These are phyloP conservation scores for Otatea glauca DNA, from an alignment of 176 grass and related monocot species.

Conservation along the genomic window DNA sequence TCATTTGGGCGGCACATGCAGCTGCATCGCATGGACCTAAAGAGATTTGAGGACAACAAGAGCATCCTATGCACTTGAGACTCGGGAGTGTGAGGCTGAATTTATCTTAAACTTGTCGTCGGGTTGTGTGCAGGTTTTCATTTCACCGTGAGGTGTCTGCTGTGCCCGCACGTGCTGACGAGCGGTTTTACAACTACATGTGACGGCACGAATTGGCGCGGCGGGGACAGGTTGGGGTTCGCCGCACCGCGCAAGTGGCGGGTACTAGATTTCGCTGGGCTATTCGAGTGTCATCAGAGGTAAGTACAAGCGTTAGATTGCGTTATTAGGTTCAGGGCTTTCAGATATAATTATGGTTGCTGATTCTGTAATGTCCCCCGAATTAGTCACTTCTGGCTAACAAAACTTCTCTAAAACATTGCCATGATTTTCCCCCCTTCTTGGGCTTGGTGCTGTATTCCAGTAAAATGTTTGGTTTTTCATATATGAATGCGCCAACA, in stretches of 20 bases:
- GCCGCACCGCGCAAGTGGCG: background rate
- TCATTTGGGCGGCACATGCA: conserved; percentile 26
- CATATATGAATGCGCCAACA: background rate
- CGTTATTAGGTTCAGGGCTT: background rate
- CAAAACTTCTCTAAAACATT: background rate
- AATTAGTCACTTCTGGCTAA: background rate
- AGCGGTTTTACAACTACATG: background rate
- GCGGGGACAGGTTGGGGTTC: background rate
- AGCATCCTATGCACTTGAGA: conserved; percentile 19
- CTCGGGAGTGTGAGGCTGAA: background rate
- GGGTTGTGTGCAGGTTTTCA: background rate
- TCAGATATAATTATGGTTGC: background rate
- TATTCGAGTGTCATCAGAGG: background rate
- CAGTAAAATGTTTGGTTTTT: background rate
- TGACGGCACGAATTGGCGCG: background rate
- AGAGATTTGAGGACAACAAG: background rate
- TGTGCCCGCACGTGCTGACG: conserved; percentile 20
- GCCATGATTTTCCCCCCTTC: background rate
- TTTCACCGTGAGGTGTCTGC: background rate
- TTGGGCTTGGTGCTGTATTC: background rate
- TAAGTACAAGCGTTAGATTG: background rate
- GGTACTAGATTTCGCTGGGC: background rate
- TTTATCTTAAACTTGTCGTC: background rate
- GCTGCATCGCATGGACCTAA: conserved; percentile 11
- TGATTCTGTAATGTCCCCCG: background rate